Evolutionary conservation across 2,329 filamentous ascomycete species (phyloP), one percentile per base, ranked within the genome.

Genomic region (Pseudocercospora vitis): DNA sequence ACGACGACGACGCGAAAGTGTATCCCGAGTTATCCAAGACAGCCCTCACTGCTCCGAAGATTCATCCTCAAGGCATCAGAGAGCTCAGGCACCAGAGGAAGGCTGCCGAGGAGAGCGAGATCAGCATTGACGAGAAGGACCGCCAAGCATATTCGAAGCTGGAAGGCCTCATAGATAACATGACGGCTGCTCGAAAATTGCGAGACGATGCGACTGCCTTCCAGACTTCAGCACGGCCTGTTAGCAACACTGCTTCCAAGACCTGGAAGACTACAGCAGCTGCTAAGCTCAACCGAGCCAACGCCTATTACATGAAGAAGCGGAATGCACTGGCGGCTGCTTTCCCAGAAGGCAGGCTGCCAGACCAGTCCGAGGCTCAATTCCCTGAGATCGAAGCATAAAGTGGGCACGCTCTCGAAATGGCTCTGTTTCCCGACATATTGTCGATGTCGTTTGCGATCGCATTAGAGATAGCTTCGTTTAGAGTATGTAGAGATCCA

Each of bases 281-380:
- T n/a, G 48, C 11, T 3, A 60, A 57, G 50, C 26, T 61, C 14
- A 42, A 48, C n/a, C 28, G 58, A n/a, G 60, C 61, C 2, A 53
- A 33, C 19, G 52, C 53, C 6, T 54, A 49, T 51, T 65, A 65
- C 33, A 40, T 26, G 7, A 58, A 42, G 48, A 63, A 56, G 48
- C 58, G 60, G 3, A 19, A 51, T 3, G 50, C 23, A 9, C 48
- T 64, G 16, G 33, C 37, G 12, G 37, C 37, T 42, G 37, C 18
- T 42, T 42, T 26, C 37, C 37, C 37, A 1, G 19, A 11, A 8
- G 37, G 37, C n/a, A 12, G 3, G 2, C 19, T 42, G 21, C 37
- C 37, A 21, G 7, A 9, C 3, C 18, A 42, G 19, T 21, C 24
- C 3, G 37, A 42, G 3, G 16, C 21, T 12, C 18, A 42, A n/a